Conservation (phyloP, 202 grass and related monocot genomes). For the Eragrostis tef region DNA sequence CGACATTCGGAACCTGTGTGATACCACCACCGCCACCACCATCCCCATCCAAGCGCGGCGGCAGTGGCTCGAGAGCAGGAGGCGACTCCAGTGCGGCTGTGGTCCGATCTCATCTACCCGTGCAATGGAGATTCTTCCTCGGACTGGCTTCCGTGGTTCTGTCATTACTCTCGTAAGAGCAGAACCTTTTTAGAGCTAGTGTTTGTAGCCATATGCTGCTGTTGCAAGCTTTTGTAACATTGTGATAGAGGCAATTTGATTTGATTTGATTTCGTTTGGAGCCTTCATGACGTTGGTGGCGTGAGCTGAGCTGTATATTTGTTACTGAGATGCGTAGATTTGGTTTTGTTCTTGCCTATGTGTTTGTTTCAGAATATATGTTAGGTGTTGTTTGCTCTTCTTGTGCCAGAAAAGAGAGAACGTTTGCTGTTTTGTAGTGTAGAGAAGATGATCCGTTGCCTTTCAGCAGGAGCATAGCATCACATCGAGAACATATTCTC, state of each 20-base stretch:
- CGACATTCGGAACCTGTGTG: slow-evolving; percentile 69
- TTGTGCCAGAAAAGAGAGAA: background rate
- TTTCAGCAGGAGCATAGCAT: background rate
- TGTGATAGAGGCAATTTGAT: background rate
- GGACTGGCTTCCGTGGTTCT: slow-evolving; percentile 46
- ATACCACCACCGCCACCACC: slow-evolving; percentile 65
- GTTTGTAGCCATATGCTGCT: background rate
- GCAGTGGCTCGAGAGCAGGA: background rate
- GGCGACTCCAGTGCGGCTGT: slow-evolving; percentile 26
- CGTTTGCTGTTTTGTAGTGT: background rate
- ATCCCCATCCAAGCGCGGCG: slow-evolving; percentile 16
- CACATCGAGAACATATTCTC: background rate
- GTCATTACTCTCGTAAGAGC: slow-evolving; percentile 26
- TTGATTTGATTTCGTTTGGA: background rate
- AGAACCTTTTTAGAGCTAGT: background rate
- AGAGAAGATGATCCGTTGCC: background rate
- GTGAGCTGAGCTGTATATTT: slow-evolving; percentile 2
- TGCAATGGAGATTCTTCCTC: slow-evolving; percentile 48
- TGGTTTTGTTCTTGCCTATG: background rate
- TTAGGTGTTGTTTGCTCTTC: background rate
- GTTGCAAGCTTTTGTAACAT: background rate
- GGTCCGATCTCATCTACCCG: slow-evolving; percentile 16
- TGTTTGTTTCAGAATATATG: background rate
- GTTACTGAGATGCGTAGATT: background rate
- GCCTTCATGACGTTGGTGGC: background rate